These are phyloP conservation scores for Jaapia argillacea DNA, from an alignment of 768 basidiomycete genomes.

Conservation along the genomic window DNA sequence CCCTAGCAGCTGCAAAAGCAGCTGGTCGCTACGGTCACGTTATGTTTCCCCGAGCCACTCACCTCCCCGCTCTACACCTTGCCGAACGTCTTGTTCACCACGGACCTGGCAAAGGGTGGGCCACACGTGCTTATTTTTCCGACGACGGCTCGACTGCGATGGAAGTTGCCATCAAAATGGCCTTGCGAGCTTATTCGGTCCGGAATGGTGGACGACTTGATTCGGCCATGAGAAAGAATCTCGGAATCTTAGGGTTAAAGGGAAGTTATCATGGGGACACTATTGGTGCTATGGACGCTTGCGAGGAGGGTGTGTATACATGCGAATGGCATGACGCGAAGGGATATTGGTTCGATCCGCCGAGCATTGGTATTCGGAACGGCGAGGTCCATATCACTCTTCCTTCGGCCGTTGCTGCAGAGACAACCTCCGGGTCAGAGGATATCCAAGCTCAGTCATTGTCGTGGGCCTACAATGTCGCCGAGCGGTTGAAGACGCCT, in stretches of 20 bases:
- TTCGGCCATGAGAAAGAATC: conserved; percentile 29
- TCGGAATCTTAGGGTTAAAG: conserved; percentile 78
- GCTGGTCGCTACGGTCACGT: conserved; percentile 96
- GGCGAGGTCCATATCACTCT: conserved; percentile 46
- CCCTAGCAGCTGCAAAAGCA: conserved; percentile 80
- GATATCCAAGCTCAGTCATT: conserved; percentile 34
- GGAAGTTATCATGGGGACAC: conserved; percentile 98
- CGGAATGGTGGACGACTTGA: conserved; percentile 26
- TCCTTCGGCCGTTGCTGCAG: conserved; percentile 35
- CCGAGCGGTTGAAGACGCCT: conserved; percentile 42
- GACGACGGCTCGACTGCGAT: conserved; percentile 95
- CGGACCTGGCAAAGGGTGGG: conserved; percentile 88
- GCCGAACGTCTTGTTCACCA: conserved; percentile 66
- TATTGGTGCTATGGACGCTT: conserved; percentile 95
- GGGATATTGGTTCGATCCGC: conserved; percentile 91
- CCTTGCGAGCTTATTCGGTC: conserved; percentile 55
- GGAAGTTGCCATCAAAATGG: conserved; percentile 99
- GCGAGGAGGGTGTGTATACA: conserved; percentile 82
- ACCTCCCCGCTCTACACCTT: conserved; percentile 76
- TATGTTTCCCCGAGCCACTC: conserved; percentile 86
- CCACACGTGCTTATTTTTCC: conserved; percentile 82
- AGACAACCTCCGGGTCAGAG: conserved; percentile 11
- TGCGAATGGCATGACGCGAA: conserved; percentile 95
- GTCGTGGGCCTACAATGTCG: conserved; percentile 60
- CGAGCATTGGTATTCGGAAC: conserved; percentile 58